phyloP scores from a whole-genome alignment of 345 rosid genomes.

The Litchi chinensis region DNA sequence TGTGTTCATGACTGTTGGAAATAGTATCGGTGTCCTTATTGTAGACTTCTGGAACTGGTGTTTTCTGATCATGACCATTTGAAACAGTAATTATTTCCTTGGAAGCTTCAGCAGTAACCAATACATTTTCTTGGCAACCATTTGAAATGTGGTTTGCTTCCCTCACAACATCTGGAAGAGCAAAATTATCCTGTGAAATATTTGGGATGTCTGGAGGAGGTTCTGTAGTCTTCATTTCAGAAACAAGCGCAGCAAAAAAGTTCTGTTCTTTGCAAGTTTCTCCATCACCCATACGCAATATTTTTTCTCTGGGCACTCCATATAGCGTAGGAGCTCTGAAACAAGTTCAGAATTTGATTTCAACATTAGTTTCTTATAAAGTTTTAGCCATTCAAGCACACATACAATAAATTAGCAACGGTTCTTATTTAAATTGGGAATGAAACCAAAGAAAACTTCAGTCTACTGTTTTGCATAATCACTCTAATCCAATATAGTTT shows the following conservation, averaged over 20 bases:
- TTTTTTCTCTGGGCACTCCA: constrained; percentile 81
- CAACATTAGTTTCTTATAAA: background rate
- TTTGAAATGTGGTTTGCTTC: constrained; percentile 21
- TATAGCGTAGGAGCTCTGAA: constrained; percentile 81
- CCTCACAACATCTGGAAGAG: constrained; percentile 43
- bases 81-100: constrained; percentile 26
- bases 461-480: background rate
- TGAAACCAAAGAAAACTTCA: background rate
- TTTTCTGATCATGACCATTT: constrained; percentile 24
- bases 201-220: constrained; percentile 39
- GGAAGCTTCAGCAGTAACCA: constrained; percentile 24
- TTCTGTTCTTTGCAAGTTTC: constrained; percentile 66
- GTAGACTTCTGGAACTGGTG: constrained; percentile 27
- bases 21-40: constrained; percentile 54
- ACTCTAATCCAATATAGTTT: background rate
- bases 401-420: background rate
- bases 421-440: background rate
- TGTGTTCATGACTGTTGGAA: constrained; percentile 59
- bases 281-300: constrained; percentile 49
- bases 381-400: background rate
- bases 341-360: constrained; percentile 19
- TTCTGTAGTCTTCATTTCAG: constrained; percentile 49
- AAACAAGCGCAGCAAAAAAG: constrained; percentile 46
- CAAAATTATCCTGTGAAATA: constrained; percentile 33
- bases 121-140: constrained; percentile 7